These are phyloP conservation scores for Colletotrichum destructivum DNA, from an alignment of 2,329 filamentous ascomycete species.

Conservation along the genomic window DNA sequence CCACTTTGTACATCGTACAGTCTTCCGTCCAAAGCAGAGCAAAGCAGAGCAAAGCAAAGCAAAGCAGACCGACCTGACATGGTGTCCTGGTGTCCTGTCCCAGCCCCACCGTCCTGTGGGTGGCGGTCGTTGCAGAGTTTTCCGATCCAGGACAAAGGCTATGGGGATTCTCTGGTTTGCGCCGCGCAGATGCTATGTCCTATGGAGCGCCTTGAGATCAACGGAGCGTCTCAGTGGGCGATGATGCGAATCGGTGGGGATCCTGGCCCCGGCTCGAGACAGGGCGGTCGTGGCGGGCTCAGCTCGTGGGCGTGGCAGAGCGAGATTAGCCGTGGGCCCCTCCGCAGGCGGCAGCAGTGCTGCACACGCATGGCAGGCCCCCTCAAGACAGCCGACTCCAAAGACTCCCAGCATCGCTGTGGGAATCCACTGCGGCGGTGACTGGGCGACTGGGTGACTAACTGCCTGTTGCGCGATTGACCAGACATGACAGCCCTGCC, in stretches of 20 bases:
- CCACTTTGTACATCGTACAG: neutral
- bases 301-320: slow-evolving; percentile 33
- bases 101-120: slow-evolving; percentile 20
- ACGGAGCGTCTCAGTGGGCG: slow-evolving; percentile 16
- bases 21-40: neutral
- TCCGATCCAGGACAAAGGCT: slow-evolving; percentile 28
- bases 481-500: neutral
- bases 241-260: slow-evolving; percentile 26
- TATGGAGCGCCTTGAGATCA: slow-evolving; percentile 2
- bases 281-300: slow-evolving; percentile 33
- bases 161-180: slow-evolving; percentile 12
- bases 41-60: too few relatives aligned
- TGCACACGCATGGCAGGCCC: too few relatives aligned
- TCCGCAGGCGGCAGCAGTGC: neutral
- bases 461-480: neutral
- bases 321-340: slow-evolving; percentile 36
- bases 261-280: slow-evolving; percentile 1
- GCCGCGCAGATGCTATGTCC: slow-evolving; percentile 7
- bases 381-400: neutral
- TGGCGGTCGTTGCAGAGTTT: slow-evolving; percentile 41
- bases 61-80: too few relatives aligned
- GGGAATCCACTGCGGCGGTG: slow-evolving; percentile 6
- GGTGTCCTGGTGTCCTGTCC: neutral
- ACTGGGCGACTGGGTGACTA: slow-evolving; percentile 1
- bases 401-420: too few relatives aligned